phyloP scores from a whole-genome alignment of 805 yeast species.

The Starmerella tilneyi region DNA sequence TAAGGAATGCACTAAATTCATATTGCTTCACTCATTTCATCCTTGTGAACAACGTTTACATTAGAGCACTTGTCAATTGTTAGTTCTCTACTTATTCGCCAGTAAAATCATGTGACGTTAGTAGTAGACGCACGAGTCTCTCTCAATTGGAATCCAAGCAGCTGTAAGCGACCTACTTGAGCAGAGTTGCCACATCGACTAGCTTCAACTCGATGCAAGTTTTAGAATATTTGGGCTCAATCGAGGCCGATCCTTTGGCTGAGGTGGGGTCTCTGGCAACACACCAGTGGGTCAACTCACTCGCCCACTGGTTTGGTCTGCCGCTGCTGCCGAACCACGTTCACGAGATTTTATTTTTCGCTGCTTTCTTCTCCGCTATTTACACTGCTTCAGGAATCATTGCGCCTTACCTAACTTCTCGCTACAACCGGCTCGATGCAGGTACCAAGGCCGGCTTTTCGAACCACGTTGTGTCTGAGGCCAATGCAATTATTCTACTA shows the following conservation, averaged over 20 bases:
- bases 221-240: constrained; percentile 3
- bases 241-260: constrained; percentile 17
- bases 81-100: too few relatives aligned
- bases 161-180: too few relatives aligned
- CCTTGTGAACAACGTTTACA: too few relatives aligned
- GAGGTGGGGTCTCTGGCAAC: constrained; percentile 8
- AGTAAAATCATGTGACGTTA: too few relatives aligned
- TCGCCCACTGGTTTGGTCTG: constrained; percentile 23
- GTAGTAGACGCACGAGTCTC: too few relatives aligned
- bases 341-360: constrained; percentile 61
- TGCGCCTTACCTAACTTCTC: constrained; percentile 32
- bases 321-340: constrained; percentile 29
- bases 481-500: constrained; percentile 64
- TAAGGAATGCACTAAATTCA: too few relatives aligned
- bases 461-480: constrained; percentile 78
- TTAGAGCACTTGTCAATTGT: too few relatives aligned
- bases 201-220: background rate
- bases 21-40: too few relatives aligned
- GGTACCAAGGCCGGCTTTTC: constrained; percentile 76
- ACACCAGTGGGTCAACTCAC: constrained; percentile 1
- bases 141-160: too few relatives aligned
- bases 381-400: constrained; percentile 42
- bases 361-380: constrained; percentile 49
- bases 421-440: constrained; percentile 39
- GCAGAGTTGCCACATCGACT: too few relatives aligned